Conservation (phyloP, 441 rosid genomes). For the Gossypium laxum region DNA sequence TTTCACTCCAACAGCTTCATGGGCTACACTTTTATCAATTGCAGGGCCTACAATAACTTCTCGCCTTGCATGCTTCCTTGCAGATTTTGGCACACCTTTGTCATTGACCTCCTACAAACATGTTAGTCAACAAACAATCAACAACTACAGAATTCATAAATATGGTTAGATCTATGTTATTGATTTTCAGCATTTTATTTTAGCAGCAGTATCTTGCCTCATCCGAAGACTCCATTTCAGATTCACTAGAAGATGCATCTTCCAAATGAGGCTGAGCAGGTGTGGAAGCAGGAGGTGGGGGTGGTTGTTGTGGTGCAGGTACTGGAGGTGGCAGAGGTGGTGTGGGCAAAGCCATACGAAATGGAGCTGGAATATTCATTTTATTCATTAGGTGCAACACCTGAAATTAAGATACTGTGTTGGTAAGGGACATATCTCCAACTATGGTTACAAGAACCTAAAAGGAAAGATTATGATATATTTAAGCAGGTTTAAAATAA, state of each 20-base stretch:
- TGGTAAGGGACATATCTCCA: background rate
- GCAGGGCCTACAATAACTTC: conserved; percentile 78
- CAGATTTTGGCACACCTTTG: conserved; percentile 28
- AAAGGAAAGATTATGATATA: background rate
- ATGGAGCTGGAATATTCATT: conserved; percentile 97
- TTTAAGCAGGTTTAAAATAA: conserved; percentile 11
- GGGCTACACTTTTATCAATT: conserved; percentile 55
- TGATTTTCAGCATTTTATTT: conserved; percentile 9
- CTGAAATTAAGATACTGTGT: conserved; percentile 27
- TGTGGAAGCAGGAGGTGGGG: conserved; percentile 27
- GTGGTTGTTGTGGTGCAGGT: conserved; percentile 35
- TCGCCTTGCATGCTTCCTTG: conserved; percentile 54
- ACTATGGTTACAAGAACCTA: background rate
- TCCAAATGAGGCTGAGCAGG: conserved; percentile 30
- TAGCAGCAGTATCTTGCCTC: conserved; percentile 37
- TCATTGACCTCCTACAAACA: conserved; percentile 36
- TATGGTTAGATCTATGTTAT: background rate
- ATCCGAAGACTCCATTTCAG: conserved; percentile 85
- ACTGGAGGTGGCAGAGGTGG: conserved; percentile 72
- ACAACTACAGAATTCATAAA: conserved; percentile 7
- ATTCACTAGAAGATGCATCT: conserved; percentile 66
- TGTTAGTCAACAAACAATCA: conserved; percentile 14
- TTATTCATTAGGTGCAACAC: conserved; percentile 96
- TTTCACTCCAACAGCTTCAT: conserved; percentile 78
- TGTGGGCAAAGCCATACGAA: conserved; percentile 84